phyloP scores from a whole-genome alignment of 2,329 filamentous ascomycete species.

The Lomentospora prolificans region DNA sequence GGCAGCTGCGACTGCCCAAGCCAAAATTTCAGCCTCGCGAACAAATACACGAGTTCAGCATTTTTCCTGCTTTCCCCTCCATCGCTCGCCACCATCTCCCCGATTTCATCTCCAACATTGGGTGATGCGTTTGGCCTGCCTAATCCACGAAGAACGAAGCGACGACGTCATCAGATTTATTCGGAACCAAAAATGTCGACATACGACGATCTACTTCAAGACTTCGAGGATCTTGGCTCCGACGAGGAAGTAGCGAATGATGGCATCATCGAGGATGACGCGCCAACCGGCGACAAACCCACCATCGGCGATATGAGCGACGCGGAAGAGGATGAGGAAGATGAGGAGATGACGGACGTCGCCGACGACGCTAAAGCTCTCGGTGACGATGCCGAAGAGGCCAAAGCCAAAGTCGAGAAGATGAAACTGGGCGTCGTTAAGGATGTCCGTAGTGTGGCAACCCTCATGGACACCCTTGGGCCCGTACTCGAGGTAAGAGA shows the following conservation, averaged over 20 bases:
- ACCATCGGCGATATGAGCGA: conserved; percentile 51
- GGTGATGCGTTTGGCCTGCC: too few relatives aligned
- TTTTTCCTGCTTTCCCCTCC: background rate
- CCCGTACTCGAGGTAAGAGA: conserved; percentile 77
- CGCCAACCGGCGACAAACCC: conserved; percentile 28
- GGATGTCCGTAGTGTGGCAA: conserved; percentile 71
- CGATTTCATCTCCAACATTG: too few relatives aligned
- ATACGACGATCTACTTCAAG: conserved; percentile 82
- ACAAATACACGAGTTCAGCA: too few relatives aligned
- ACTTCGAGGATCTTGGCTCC: conserved; percentile 62
- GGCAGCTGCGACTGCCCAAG: conserved; percentile 9
- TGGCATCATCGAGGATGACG: conserved; percentile 32
- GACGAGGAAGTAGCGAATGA: conserved; percentile 51
- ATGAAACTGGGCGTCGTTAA: conserved; percentile 65
- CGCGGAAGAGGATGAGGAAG: conserved; percentile 48
- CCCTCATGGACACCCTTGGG: conserved; percentile 70
- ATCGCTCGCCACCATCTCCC: too few relatives aligned
- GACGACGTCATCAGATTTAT: background rate
- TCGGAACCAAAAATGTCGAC: conserved; percentile 59
- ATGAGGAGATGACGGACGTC: conserved; percentile 44
- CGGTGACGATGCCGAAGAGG: conserved; percentile 56
- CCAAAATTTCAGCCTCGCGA: background rate
- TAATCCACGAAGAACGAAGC: background rate
- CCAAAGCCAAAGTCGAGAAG: conserved; percentile 72
- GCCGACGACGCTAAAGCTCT: conserved; percentile 28